These are phyloP conservation scores for Rhizopus stolonifer DNA, from an alignment of 371 early-diverging fungal species.

Conservation along the genomic window DNA sequence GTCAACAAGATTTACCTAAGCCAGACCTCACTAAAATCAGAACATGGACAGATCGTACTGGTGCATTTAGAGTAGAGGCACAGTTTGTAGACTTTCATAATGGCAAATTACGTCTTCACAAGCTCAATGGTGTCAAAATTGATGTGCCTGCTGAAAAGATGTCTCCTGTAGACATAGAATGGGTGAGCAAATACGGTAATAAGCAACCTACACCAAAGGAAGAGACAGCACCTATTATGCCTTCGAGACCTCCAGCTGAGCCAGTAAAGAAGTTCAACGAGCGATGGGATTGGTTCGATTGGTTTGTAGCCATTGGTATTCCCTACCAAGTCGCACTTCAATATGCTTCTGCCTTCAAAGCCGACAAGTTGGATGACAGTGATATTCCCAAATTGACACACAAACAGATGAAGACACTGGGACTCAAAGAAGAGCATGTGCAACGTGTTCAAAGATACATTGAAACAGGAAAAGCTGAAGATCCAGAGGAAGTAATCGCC, in stretches of 20 bases:
- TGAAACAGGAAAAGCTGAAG: constrained; percentile 42
- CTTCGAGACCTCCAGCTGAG: constrained; percentile 24
- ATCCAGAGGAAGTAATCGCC: constrained; percentile 38
- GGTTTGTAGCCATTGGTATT: constrained; percentile 76
- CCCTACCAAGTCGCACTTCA: constrained; percentile 68
- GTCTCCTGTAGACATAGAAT: constrained; percentile 70
- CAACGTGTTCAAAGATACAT: constrained; percentile 69
- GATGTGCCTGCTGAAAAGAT: constrained; percentile 90
- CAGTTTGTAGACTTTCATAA: constrained; percentile 74
- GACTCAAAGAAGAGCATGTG: constrained; percentile 83
- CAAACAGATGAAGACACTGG: constrained; percentile 73
- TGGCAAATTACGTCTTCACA: constrained; percentile 88
- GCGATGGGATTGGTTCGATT: constrained; percentile 90
- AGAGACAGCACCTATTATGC: constrained; percentile 53
- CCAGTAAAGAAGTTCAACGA: constrained; percentile 47
- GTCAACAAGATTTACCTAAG: constrained; percentile 26
- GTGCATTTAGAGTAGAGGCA: constrained; percentile 90
- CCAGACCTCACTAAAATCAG: constrained; percentile 69
- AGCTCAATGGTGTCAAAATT: constrained; percentile 92
- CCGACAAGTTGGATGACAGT: constrained; percentile 78
- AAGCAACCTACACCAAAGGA: constrained; percentile 10
- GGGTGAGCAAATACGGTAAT: constrained; percentile 46
- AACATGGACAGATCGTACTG: constrained; percentile 92
- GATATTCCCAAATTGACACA: constrained; percentile 73
- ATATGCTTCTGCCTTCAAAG: constrained; percentile 81